Evolutionary conservation across 106 monocot species (phyloP), one percentile per base, ranked within the genome.

Genomic region (Acanthochlamys bracteata): DNA sequence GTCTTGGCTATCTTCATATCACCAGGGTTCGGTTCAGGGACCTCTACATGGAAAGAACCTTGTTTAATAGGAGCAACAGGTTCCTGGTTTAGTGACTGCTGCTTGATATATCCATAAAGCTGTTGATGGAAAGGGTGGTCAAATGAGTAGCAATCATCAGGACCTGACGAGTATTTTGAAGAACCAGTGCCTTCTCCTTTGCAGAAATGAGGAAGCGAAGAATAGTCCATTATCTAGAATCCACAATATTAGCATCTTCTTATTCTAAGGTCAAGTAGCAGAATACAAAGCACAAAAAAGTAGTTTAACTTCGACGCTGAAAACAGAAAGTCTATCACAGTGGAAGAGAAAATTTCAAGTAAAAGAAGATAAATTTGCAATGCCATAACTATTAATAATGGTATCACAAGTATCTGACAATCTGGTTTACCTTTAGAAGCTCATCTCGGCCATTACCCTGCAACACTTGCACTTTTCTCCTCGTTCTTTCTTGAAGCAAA

Each of bases 131-230:
- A 88, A 20, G 80, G 59, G 55, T 91, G 88, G 40, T 88, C 96
- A 4, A 85, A 67, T 7, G 96, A 88, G 57, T 74, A 91, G 75
- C 96, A 91, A 54, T 74, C 68, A 53, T 84, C 66, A 0, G 33
- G 16, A 10, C 55, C 66, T 0, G 47, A 54, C 14, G 77, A 76
- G 41, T 79, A 51, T 2, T 80, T 70, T 0, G 82, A 83, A 62
- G 86, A 89, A 0, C 84, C 83, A 8, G 90, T 79, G 59, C 83
- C 80, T 72, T 79, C 82, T 75, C 75, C 80, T 82, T 41, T 82
- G 71, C 96, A 96, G 73, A 96, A 96, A 68, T 91, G 85, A 13
- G 96, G 96, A 19, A 96, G 88, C 21, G 91, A 74, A 11, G 76
- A 14, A 17, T 78, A 79, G 61, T 96, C 90, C 82, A 96, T 96